Base-by-base conservation (phyloP, 768 basidiomycete genomes). In the Boletus sp. region DNA sequence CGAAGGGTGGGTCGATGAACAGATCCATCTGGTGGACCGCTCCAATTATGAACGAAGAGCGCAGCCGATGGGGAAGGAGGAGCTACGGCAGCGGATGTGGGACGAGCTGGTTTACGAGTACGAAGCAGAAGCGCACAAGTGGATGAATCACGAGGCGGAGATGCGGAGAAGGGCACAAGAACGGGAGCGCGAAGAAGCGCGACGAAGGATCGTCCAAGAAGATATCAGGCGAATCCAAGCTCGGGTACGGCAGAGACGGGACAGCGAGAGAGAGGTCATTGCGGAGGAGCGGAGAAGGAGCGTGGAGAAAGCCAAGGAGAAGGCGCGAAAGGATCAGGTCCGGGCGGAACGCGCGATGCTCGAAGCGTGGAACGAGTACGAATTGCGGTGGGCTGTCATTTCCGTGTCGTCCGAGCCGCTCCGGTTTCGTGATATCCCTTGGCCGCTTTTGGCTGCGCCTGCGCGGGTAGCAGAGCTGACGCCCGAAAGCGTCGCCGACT, bases 1-100 rank as follows among this genome's bases (percentile, higher is more conserved):
- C 33, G 82, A 86, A 52, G 78, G 80, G 52, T 89, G 89, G 88
- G 82, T 89, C 48, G 70, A 78, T 47, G 78, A 84, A 61, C 85
- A 83, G 69, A 67, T 77, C 47, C 72, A 80, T 57, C 63, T 75
- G 40, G 58, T 64, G 10, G 71, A 73, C 39, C 63, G 67, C 54
- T 62, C 71, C 60, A 65, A 68, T 63, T 58, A 64, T 37, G 62
- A 58, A 52, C 58, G 68, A 58, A 54, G 68, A 58, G 59, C 47
- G 46, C 62, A 64, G 28, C 59, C 65, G 58, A 58, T 63, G 57
- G 72, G 57, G 15, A 67, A 64, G 57, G 72, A 73, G 57, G 59
- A 64, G 37, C 60, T 72, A 39, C 68, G 71, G 41, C 71, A 75
- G 58, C 76, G 75, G 63, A 71, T 77, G 62, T 78, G 81, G 79